Conservation (phyloP, 768 basidiomycete genomes). For the Podaxis carcinomalis region DNA sequence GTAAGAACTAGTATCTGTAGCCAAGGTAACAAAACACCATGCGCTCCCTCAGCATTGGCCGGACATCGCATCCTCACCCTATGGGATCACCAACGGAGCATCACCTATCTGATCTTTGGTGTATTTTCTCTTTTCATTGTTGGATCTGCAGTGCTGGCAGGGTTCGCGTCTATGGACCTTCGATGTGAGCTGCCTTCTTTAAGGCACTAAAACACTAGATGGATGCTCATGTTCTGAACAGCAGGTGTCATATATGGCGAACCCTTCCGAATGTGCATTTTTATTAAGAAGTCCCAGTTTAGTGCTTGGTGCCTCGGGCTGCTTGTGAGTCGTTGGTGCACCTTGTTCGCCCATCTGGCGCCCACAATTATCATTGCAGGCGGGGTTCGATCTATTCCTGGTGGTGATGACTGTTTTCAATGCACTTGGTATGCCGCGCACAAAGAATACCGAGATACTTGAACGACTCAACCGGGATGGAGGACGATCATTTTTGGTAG, state of each 20-base stretch:
- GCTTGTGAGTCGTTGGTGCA: neutral
- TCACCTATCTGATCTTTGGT: neutral
- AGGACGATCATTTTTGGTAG: conserved; percentile 1
- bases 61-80: conserved; percentile 4
- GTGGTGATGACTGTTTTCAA: neutral
- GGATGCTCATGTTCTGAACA: neutral
- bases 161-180: neutral
- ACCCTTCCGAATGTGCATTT: neutral
- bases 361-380: neutral
- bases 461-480: conserved; percentile 4
- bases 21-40: neutral
- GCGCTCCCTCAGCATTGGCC: neutral
- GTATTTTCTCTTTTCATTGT: neutral
- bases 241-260: neutral
- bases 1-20: neutral
- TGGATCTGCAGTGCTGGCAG: neutral
- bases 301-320: neutral
- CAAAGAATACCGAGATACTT: conserved; percentile 3
- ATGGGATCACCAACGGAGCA: conserved; percentile 1
- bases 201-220: neutral
- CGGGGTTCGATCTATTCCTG: conserved; percentile 2
- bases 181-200: neutral
- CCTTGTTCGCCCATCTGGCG: too few species aligned
- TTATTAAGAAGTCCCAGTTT: neutral
- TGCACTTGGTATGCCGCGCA: conserved; percentile 1